phyloP scores from a whole-genome alignment of 345 rosid species.

The Syzygium grande region DNA sequence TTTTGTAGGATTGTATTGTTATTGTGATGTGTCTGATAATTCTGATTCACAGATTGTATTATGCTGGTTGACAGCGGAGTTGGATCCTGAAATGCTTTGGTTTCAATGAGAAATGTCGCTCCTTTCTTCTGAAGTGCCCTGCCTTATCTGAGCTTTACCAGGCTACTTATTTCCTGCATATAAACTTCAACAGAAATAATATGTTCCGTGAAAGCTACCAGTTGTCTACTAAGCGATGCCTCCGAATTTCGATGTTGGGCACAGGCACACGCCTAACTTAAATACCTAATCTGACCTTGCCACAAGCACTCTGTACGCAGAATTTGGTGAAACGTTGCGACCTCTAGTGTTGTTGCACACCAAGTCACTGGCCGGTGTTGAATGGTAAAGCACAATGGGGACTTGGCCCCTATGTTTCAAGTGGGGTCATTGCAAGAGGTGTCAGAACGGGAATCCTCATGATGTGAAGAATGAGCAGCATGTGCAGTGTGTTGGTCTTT shows the following conservation, averaged over 20 bases:
- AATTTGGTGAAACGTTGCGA: neutral
- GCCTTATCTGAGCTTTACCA: neutral
- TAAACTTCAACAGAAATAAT: neutral
- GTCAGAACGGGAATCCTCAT: too few species aligned
- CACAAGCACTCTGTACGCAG: neutral
- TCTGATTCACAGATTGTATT: neutral
- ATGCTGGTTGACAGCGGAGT: neutral
- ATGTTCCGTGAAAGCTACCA: neutral
- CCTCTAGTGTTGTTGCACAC: neutral
- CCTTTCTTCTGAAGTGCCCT: neutral
- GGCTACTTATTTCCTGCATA: neutral
- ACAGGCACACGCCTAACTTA: fast-evolving
- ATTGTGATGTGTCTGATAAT: neutral
- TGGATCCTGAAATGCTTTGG: neutral
- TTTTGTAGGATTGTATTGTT: neutral
- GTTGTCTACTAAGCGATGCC: fast-evolving
- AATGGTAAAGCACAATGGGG: neutral
- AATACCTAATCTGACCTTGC: neutral
- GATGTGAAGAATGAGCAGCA: too few species aligned
- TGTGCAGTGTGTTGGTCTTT: too few species aligned
- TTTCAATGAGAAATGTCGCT: neutral
- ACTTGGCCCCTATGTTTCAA: neutral
- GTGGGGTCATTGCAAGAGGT: too few species aligned
- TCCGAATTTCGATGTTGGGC: fast-evolving
- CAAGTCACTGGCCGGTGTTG: neutral